phyloP scores from a whole-genome alignment of 371 early-diverging fungal genomes.

The Mucor plumbeus region DNA sequence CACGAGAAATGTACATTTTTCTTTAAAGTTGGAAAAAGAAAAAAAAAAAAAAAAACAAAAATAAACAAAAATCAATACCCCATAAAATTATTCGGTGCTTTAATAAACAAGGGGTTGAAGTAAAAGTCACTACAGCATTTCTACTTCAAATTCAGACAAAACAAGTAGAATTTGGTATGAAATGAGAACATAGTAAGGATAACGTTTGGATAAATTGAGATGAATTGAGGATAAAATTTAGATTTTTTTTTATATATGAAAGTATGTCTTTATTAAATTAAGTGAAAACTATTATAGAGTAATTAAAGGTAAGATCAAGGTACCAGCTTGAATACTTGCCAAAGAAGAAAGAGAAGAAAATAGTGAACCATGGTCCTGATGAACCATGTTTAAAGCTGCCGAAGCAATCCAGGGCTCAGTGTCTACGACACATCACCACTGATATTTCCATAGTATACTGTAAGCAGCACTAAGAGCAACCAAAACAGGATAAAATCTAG shows the following conservation, averaged over 20 bases:
- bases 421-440: background rate
- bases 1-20: slow-evolving; percentile 36
- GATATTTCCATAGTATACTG: background rate
- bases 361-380: too few species aligned
- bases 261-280: too few species aligned
- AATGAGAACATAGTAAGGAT: too few species aligned
- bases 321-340: too few species aligned
- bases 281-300: too few species aligned
- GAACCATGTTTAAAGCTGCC: background rate
- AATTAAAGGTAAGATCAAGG: too few species aligned
- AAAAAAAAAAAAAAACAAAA: slow-evolving; percentile 8
- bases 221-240: too few species aligned
- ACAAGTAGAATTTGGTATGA: too few species aligned
- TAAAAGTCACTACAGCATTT: background rate
- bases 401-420: background rate
- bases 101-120: slow-evolving; percentile 3
- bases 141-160: too few species aligned
- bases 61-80: slow-evolving; percentile 5
- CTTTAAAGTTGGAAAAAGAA: background rate
- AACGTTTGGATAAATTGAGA: too few species aligned
- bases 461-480: background rate
- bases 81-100: background rate
- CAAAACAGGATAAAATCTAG: too few species aligned
- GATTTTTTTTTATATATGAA: too few species aligned
- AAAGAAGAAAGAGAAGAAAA: background rate